Base-by-base conservation (phyloP, 208 protist species). In the Trypanosoma avium region DNA sequence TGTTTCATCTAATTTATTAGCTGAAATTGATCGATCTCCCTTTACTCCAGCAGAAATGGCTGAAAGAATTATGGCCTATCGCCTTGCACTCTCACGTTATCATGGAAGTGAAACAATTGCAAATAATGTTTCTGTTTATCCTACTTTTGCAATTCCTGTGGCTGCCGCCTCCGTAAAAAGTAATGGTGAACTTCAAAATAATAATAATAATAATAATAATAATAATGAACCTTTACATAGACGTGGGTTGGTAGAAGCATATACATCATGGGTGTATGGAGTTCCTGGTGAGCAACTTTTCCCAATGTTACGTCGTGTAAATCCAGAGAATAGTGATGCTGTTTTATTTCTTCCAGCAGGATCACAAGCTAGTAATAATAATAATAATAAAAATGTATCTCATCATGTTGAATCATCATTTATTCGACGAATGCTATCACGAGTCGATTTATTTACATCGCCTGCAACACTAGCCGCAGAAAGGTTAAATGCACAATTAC, bases 241-340 rank as follows among this genome's bases (percentile, higher is more conserved):
- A 10, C 43, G 58, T 7, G 26, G 47, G 1, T 6, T 3, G 35
- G 43, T 70, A 22, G 76, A 70, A 26, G 52, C 61, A 35, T 54
- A 80, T 42, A 81, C 82, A 6, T 70, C 76, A 55, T 90, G 82
- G 86, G 67, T 79, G 10, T 93, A 93, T 64, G 83, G 83, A 15
- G 61, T 93, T 3, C 75, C 81, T 3, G 36, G 66, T 17, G 40
- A 61, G 8, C 35, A 73, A 6, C 26, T 75, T 24, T 54, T 40
- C 19, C 64, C 54, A 32, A 49, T 67, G 60, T 47, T 86, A 35
- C 42, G 54, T 33, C 8, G 24, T 5, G 36, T 19, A 43, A 0
- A 48, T 32, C 52, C 50, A 15, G 30, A 32, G 13, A 5, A 38
- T 1, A 27, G 61, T 22, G 73, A 84, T 54, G 73, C 57, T 6